A percentile compares a stretch with the other conserved stretches of the same genome.
These are phyloP conservation scores for Lichtheimia hyalospora DNA, from an alignment of 371 early-diverging fungal species.

Conservation along the genomic window DNA sequence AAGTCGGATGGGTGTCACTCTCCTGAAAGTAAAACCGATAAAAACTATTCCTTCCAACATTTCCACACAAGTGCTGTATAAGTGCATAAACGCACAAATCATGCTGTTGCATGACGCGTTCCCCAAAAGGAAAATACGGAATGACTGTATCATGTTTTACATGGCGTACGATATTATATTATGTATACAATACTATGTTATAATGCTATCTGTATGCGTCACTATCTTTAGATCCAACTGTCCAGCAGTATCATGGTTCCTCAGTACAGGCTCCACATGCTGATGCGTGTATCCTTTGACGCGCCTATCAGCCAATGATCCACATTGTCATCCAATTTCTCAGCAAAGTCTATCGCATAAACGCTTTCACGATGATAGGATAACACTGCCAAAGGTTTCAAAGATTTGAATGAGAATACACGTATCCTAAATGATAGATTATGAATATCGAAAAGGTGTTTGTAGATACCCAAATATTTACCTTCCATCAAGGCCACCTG, in stretches of 20 bases:
- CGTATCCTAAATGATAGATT: constrained; percentile 33
- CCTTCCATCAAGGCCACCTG: constrained; percentile 57
- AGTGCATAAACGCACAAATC: too few species aligned
- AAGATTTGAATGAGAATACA: constrained; percentile 43
- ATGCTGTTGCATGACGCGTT: too few species aligned
- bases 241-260: not conserved
- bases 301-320: constrained; percentile 43
- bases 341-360: constrained; percentile 36
- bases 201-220: not conserved
- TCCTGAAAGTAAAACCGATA: too few species aligned
- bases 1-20: too few species aligned
- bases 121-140: too few species aligned
- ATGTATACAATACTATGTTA: too few species aligned
- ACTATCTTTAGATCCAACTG: not conserved
- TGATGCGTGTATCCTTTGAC: constrained; percentile 49
- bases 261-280: constrained; percentile 52
- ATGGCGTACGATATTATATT: too few species aligned
- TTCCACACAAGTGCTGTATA: too few species aligned
- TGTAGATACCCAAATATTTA: constrained; percentile 7
- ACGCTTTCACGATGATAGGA: constrained; percentile 47
- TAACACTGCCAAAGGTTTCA: constrained; percentile 51
- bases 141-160: too few species aligned
- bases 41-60: too few species aligned
- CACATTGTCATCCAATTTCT: not conserved
- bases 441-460: not conserved